These are phyloP conservation scores for Handroanthus guayacan DNA, from an alignment of 257 asterid species.

Conservation along the genomic window DNA sequence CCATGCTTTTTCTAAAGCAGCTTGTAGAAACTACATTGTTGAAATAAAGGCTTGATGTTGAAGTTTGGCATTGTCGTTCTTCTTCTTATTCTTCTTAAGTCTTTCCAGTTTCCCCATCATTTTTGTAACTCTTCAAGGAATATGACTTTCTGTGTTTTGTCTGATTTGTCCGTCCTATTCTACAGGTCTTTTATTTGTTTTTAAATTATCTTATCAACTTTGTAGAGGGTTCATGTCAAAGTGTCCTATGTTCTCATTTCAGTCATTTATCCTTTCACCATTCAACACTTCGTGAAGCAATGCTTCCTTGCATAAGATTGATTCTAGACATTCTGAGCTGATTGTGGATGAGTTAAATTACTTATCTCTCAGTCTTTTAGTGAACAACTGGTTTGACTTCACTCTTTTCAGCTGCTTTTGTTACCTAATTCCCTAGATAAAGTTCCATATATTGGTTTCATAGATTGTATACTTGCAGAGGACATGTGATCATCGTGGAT, in stretches of 20 bases:
- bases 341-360: conserved; percentile 19
- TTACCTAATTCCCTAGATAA: background rate
- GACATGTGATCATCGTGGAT: conserved; percentile 11
- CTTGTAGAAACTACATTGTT: conserved; percentile 20
- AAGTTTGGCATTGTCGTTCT: background rate
- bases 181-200: background rate
- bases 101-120: background rate
- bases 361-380: conserved; percentile 19
- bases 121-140: background rate
- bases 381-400: background rate
- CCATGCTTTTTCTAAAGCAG: background rate
- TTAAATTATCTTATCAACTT: background rate
- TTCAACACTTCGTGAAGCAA: conserved; percentile 11
- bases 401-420: conserved; percentile 19
- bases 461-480: background rate
- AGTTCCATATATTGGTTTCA: conserved; percentile 8
- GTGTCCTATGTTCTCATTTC: background rate
- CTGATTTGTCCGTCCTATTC: conserved; percentile 3
- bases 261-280: background rate
- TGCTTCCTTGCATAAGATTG: conserved; percentile 16
- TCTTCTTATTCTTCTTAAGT: background rate
- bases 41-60: background rate
- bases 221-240: background rate
- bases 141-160: background rate
- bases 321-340: conserved; percentile 7